Conservation (phyloP, 2,329 filamentous ascomycete species). For the Diaporthe batatas region DNA sequence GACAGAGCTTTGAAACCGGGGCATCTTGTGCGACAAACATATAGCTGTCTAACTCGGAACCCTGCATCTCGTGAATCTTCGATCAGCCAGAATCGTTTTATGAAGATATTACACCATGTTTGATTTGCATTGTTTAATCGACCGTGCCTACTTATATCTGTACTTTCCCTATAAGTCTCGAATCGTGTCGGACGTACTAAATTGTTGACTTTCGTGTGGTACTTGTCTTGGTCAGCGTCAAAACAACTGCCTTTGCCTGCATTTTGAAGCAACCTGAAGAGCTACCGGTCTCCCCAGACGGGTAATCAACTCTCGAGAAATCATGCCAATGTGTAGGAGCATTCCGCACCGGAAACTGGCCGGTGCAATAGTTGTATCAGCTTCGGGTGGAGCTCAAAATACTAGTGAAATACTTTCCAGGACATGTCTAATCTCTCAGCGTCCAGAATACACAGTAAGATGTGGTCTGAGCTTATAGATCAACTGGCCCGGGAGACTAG, state of each 20-base stretch:
- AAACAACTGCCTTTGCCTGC: not conserved
- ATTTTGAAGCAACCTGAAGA: not conserved
- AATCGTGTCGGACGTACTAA: not conserved
- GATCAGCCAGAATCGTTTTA: not conserved
- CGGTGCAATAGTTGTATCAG: not conserved
- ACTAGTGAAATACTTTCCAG: too few species aligned
- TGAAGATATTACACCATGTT: not conserved
- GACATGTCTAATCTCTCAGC: too few species aligned
- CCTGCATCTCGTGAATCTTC: not conserved
- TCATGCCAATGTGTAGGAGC: not conserved
- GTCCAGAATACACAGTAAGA: too few species aligned
- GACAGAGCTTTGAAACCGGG: not conserved
- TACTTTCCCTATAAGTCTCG: not conserved
- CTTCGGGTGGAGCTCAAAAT: too few species aligned
- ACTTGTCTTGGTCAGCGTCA: not conserved
- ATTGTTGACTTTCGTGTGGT: not conserved
- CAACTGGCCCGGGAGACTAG: too few species aligned
- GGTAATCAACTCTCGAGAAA: not conserved
- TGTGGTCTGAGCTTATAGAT: not conserved
- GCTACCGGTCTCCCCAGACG: too few species aligned
- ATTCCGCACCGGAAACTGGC: too few species aligned
- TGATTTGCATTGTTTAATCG: not conserved
- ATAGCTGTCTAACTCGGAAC: not conserved
- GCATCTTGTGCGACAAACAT: slow-evolving; percentile 3
- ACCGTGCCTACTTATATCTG: not conserved